Evolutionary conservation across 148 eudicot genomes (phyloP).

Genomic region (Rhododendron mucronatum): DNA sequence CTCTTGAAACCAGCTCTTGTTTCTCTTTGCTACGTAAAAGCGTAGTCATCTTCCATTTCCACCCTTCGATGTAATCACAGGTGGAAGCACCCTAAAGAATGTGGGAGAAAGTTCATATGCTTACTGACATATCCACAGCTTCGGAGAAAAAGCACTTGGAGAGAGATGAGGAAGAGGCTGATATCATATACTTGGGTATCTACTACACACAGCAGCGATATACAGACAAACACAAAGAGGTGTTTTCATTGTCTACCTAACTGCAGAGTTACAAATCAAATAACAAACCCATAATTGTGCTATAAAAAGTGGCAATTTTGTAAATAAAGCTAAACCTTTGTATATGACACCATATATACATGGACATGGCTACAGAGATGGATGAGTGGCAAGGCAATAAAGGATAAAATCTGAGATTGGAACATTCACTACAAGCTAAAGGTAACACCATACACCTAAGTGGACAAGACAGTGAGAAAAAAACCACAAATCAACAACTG

Average conservation of each 20-base stretch:
- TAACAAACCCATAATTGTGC: background rate
- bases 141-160: background rate
- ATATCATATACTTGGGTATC: background rate
- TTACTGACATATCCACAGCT: background rate
- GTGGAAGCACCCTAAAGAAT: constrained; percentile 44
- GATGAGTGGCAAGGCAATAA: background rate
- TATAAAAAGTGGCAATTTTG: background rate
- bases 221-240: background rate
- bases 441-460: background rate
- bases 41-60: constrained; percentile 67
- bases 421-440: constrained; percentile 4
- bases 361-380: background rate
- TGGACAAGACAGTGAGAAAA: background rate
- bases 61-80: constrained; percentile 52
- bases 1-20: constrained; percentile 87
- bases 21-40: constrained; percentile 56
- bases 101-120: constrained; percentile 2
- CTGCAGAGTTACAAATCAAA: background rate
- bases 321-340: background rate
- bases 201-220: background rate
- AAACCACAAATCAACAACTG: background rate
- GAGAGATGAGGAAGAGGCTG: background rate
- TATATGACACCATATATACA: background rate
- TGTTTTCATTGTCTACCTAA: background rate
- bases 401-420: background rate